Base-by-base conservation (phyloP, 1,284 basidiomycete species). In the Puccinia coronata region DNA sequence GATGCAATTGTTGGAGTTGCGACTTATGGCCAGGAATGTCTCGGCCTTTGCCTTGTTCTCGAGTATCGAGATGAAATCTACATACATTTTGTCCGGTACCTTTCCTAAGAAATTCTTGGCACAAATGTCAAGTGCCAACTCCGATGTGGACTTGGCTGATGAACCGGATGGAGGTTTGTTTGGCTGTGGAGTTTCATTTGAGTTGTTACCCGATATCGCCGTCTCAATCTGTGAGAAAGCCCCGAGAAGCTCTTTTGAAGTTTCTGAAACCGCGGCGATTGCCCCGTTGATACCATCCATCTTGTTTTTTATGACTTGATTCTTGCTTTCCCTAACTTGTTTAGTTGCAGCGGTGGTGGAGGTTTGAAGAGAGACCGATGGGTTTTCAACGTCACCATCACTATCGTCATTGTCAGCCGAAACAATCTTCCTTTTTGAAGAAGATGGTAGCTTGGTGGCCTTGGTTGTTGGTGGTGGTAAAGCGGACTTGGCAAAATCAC, bases 341-440 rank as follows among this genome's bases (percentile, higher is more conserved):
- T 57, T 57, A 6, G 25, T 8, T 25, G 23, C 31, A 16, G 6
- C 5, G 51, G 51, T 53, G 4, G 55, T 57, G 25, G 2, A 6
- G 4, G 55, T 57, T 57, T 57, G 14, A 31, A 28, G 5, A 3
- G 9, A 57, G 28, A 6, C n/a, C 31, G 28, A 25, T 5, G 25
- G 55, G 31, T n/a, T n/a, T n/a, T 57, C n/a, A 6, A 28, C 25
- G 8, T 57, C 28, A 31, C 25, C 25, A 25, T 57, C n/a, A 28
- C 55, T 57, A 6, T 57, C n/a, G 8, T 31, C 28, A 31, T 31
- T n/a, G n/a, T n/a, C n/a, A n/a, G n/a, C n/a, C n/a, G n/a, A n/a
- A n/a, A n/a, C n/a, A n/a, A n/a, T n/a, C 55, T 57, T 57, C 31
- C 55, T 57, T 28, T 57, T 57, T 57, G 55, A 57, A 8, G 55